Evolutionary conservation across 75 land plant species (phyloP).

Genomic region (Picea glauca): DNA sequence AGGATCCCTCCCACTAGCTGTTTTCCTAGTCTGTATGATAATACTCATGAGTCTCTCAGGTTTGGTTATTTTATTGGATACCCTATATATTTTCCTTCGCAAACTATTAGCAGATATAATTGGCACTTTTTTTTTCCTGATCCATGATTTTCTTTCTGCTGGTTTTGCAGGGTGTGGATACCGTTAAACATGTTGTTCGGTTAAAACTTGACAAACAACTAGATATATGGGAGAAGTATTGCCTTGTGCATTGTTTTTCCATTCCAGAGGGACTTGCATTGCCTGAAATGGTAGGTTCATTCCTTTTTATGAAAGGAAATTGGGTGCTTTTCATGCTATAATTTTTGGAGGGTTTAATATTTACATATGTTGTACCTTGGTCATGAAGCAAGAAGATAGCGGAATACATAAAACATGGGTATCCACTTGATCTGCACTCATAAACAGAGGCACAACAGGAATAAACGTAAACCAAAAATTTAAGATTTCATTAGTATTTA

Average conservation of each 20-base stretch:
- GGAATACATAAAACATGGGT: too few relatives aligned
- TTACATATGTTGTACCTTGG: not conserved
- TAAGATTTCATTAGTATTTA: too few relatives aligned
- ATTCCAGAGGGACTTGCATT: conserved; percentile 6
- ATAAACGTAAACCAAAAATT: too few relatives aligned
- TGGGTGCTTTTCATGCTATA: not conserved
- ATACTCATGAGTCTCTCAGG: not conserved
- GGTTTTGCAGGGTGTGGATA: conserved; percentile 2
- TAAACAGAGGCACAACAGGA: too few relatives aligned
- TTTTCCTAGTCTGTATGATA: not conserved
- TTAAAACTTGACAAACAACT: conserved; percentile 11
- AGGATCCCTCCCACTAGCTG: not conserved
- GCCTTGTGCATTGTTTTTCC: conserved; percentile 3
- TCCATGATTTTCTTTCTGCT: not conserved
- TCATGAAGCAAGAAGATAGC: too few relatives aligned
- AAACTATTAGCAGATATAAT: too few relatives aligned
- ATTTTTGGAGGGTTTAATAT: not conserved
- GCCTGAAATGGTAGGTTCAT: conserved; percentile 1
- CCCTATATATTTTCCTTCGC: too few relatives aligned
- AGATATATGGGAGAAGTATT: conserved; percentile 7
- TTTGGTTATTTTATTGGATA: too few relatives aligned
- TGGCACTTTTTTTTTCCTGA: too few relatives aligned
- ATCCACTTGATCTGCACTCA: too few relatives aligned
- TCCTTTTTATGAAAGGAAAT: not conserved
- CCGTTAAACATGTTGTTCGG: not conserved